phyloP scores from a whole-genome alignment of 257 asterid species.

The Salvia splendens region DNA sequence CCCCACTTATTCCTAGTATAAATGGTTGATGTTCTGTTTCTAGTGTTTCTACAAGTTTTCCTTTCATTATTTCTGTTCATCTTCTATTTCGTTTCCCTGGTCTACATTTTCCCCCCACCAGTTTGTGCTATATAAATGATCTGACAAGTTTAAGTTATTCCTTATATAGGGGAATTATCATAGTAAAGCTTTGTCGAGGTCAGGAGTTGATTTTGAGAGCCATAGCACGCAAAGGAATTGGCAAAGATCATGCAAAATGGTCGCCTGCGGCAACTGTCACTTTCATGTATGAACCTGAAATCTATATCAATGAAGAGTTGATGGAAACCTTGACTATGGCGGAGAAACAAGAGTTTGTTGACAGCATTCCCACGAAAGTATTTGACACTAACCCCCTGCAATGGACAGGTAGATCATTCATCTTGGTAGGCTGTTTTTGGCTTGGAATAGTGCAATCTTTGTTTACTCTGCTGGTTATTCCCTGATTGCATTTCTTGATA shows the following conservation, averaged over 20 bases:
- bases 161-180: constrained; percentile 77
- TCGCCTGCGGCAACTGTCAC: constrained; percentile 99
- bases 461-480: constrained; percentile 4
- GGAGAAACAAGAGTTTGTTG: constrained; percentile 69
- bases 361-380: constrained; percentile 94
- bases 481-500: constrained; percentile 14
- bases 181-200: constrained; percentile 97
- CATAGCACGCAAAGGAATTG: constrained; percentile 97
- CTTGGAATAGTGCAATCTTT: constrained; percentile 15
- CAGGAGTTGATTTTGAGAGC: constrained; percentile 92
- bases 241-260: constrained; percentile 99
- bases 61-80: too few species aligned
- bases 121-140: constrained; percentile 1
- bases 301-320: constrained; percentile 84
- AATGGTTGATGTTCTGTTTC: background rate
- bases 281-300: constrained; percentile 96
- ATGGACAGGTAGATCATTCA: constrained; percentile 59
- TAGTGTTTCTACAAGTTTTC: background rate
- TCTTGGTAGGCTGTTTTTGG: constrained; percentile 22
- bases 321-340: constrained; percentile 71
- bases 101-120: background rate
- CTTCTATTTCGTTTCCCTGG: background rate
- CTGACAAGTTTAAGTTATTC: constrained; percentile 16
- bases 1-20: background rate
- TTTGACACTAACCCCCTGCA: constrained; percentile 64